Base-by-base conservation (phyloP, 306 rosid genomes). In the Vachellia pachyceras region DNA sequence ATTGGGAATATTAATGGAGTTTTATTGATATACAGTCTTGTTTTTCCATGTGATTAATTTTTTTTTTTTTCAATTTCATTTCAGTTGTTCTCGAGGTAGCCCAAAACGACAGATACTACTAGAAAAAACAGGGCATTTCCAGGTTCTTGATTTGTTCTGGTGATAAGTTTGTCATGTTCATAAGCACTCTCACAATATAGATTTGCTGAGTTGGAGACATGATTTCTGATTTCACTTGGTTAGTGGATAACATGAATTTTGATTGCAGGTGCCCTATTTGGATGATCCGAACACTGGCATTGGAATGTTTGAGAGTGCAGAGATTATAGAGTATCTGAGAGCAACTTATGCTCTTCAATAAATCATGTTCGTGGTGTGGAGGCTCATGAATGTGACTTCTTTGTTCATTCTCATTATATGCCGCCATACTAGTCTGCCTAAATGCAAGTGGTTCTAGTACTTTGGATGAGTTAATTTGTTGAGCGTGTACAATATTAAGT, bases 231-330 rank as follows among this genome's bases (percentile, higher is more conserved):
- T 64, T 65, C 60, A 52, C n/a, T 52, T 80, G 14, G 25, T 50
- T 58, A 82, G 63, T 58, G 29, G 72, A 47, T 55, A 4, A 49
- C 75, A 44, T 67, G 4, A 65, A 69, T 40, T 55, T 39, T 72
- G 29, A 66, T 84, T 35, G 18, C 92, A 96, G 99, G 98, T 86
- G 41, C 98, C 99, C 33, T 94, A 82, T 84, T 74, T 96, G 79
- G 94, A 89, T 85, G 99, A 94, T 92, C 98, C 98, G 41, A 96
- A 96, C 88, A 96, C 99, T 3, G 99, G 98, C 57, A 84, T 96
- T 80, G 85, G 85, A 77, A 96, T 94, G 99, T 96, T 88, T 75
- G 99, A 96, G 82, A 96, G 99, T 86, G 98, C 98, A 40, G 99
- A 96, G 50, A 94, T 96, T 75, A 75, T 88, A 37, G 98, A 96